These are phyloP conservation scores for Metschnikowia vanudenii DNA, from an alignment of 805 yeast species.

Conservation along the genomic window DNA sequence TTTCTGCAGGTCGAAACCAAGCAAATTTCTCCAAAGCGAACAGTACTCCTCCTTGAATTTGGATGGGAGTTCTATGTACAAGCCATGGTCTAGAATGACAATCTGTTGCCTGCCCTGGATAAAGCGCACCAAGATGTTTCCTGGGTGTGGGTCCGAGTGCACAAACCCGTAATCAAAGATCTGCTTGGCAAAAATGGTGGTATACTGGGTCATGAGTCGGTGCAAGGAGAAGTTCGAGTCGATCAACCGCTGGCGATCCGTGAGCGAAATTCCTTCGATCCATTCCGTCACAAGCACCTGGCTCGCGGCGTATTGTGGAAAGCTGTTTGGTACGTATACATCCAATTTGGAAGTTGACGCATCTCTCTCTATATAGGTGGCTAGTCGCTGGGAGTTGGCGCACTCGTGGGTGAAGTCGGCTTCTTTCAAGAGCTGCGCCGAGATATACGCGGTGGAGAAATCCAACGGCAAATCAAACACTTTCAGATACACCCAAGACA, in stretches of 20 bases:
- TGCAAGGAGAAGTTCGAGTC: conserved; percentile 38
- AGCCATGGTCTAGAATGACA: conserved; percentile 74
- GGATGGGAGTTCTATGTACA: conserved; percentile 55
- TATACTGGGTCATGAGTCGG: conserved; percentile 48
- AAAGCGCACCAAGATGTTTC: conserved; percentile 60
- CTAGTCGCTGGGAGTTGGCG: conserved; percentile 47
- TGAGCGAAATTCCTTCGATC: conserved; percentile 68
- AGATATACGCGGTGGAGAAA: conserved; percentile 54
- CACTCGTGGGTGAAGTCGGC: conserved; percentile 60
- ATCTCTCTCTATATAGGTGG: conserved; percentile 42
- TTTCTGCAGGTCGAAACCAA: conserved; percentile 49
- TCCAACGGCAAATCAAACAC: conserved; percentile 65
- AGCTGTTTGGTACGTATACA: conserved; percentile 57
- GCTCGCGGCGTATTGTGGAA: conserved; percentile 42
- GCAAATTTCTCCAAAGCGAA: conserved; percentile 60
- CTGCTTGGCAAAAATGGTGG: conserved; percentile 53
- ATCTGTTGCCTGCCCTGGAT: conserved; percentile 47
- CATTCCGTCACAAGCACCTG: conserved; percentile 67
- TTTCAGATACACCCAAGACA: conserved; percentile 52
- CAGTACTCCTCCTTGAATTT: conserved; percentile 56
- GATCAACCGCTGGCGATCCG: conserved; percentile 43
- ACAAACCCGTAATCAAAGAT: conserved; percentile 66
- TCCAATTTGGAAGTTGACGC: conserved; percentile 32
- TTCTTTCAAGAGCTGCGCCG: conserved; percentile 57
- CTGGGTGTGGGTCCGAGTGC: conserved; percentile 82